Evolutionary conservation across 805 yeast species (phyloP).

Genomic region (Yarrowia yakushimensis): DNA sequence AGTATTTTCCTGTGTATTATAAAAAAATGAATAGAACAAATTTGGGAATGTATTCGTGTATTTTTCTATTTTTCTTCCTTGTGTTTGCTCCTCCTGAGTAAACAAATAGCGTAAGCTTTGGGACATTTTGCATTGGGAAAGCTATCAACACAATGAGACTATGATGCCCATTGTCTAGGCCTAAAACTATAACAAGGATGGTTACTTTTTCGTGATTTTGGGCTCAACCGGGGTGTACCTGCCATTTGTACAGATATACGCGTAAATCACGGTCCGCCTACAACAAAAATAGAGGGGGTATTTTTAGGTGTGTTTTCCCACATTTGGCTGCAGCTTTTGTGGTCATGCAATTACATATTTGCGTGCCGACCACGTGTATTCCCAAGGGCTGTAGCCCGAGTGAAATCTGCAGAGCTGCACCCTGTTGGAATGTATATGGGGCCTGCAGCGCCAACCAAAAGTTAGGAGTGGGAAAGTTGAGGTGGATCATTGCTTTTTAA

Average conservation of each 20-base stretch:
- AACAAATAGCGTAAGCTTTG: background rate
- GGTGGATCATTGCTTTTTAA: background rate
- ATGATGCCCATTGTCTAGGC: background rate
- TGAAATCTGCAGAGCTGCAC: background rate
- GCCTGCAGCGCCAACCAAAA: background rate
- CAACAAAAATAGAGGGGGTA: background rate
- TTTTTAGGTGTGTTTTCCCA: background rate
- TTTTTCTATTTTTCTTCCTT: background rate
- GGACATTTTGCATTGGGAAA: background rate
- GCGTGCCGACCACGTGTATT: background rate
- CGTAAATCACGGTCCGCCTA: background rate
- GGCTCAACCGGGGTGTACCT: background rate
- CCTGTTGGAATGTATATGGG: slow-evolving; percentile 1
- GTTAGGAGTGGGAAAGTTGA: background rate
- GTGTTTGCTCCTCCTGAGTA: background rate
- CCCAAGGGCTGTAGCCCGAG: background rate
- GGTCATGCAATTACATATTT: background rate
- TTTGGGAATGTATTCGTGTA: background rate
- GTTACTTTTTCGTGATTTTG: background rate
- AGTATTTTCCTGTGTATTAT: slow-evolving; percentile 15
- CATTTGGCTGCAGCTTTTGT: background rate
- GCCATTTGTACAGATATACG: background rate
- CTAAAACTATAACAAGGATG: background rate
- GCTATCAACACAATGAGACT: background rate
- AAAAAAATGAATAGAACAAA: background rate